Evolutionary conservation across 768 basidiomycete species (phyloP).

Genomic region (Agaricus bisporus): DNA sequence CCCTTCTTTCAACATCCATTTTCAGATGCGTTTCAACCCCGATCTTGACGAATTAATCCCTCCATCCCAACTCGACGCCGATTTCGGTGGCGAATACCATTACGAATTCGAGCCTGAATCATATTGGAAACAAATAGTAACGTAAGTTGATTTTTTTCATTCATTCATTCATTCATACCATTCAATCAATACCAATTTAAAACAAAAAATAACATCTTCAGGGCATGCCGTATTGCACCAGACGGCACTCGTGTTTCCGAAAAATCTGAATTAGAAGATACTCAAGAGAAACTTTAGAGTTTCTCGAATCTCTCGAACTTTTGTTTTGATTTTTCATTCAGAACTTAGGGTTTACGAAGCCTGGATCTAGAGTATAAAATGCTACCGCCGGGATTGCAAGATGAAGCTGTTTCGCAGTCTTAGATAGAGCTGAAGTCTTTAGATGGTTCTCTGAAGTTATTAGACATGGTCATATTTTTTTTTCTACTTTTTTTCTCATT

Average conservation of each 20-base stretch:
- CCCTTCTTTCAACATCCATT: neutral
- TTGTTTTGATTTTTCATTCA: too few relatives aligned
- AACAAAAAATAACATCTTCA: conserved; percentile 18
- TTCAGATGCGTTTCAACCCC: conserved; percentile 85
- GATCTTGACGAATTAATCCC: conserved; percentile 73
- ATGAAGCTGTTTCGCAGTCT: too few relatives aligned
- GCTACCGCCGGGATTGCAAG: too few relatives aligned
- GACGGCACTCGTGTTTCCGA: conserved; percentile 42
- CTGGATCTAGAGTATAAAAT: too few relatives aligned
- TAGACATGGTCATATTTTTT: too few relatives aligned
- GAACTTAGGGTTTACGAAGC: too few relatives aligned
- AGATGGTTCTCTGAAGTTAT: too few relatives aligned
- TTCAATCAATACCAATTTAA: neutral
- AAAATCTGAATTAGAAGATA: neutral
- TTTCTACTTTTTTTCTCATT: too few relatives aligned
- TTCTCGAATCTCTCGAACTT: conserved; percentile 6
- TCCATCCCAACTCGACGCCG: conserved; percentile 67
- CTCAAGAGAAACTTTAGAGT: neutral
- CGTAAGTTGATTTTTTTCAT: conserved; percentile 37
- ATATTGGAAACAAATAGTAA: conserved; percentile 77
- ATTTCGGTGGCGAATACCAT: conserved; percentile 74
- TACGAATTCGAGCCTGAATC: conserved; percentile 67
- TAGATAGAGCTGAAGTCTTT: too few relatives aligned
- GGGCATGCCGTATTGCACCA: conserved; percentile 48
- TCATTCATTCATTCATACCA: neutral